Conservation (phyloP, 805 yeast genomes). For the Saccharomyces eubayanus region DNA sequence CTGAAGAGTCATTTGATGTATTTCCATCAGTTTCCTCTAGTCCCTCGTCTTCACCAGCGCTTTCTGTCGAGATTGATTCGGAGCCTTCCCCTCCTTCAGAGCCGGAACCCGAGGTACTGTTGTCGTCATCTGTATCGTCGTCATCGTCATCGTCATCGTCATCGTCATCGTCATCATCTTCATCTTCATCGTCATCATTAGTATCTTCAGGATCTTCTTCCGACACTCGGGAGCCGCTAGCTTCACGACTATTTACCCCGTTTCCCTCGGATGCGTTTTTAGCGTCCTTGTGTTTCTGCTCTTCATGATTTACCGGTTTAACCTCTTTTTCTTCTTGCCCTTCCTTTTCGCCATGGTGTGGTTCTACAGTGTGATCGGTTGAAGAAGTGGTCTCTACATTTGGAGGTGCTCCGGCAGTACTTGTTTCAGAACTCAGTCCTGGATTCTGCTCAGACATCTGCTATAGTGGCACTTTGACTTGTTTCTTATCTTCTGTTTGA, state of each 20-base stretch:
- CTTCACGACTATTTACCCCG: conserved; percentile 23
- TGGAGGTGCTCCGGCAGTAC: background rate
- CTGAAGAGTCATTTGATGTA: background rate
- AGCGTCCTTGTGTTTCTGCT: background rate
- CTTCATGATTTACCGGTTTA: conserved; percentile 1
- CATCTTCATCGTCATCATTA: conserved; percentile 15
- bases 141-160: conserved; percentile 2
- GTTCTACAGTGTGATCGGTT: conserved; percentile 3
- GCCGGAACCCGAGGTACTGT: background rate
- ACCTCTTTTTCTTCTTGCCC: conserved; percentile 14
- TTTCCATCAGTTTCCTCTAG: conserved; percentile 1
- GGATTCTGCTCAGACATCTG: background rate
- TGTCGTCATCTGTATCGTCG: conserved; percentile 1
- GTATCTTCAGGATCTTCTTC: conserved; percentile 6
- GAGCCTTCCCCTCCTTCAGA: conserved; percentile 1
- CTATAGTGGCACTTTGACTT: background rate
- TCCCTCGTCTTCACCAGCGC: conserved; percentile 2
- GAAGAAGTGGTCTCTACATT: conserved; percentile 3
- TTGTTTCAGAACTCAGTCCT: background rate
- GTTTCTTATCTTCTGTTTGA: background rate
- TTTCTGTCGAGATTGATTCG: conserved; percentile 1
- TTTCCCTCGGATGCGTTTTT: conserved; percentile 3
- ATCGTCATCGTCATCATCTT: conserved; percentile 8
- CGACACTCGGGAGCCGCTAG: conserved; percentile 1
- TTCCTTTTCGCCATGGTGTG: conserved; percentile 14